phyloP scores from a whole-genome alignment of 2,329 filamentous ascomycete species.

The Trichoderma guizhouense region DNA sequence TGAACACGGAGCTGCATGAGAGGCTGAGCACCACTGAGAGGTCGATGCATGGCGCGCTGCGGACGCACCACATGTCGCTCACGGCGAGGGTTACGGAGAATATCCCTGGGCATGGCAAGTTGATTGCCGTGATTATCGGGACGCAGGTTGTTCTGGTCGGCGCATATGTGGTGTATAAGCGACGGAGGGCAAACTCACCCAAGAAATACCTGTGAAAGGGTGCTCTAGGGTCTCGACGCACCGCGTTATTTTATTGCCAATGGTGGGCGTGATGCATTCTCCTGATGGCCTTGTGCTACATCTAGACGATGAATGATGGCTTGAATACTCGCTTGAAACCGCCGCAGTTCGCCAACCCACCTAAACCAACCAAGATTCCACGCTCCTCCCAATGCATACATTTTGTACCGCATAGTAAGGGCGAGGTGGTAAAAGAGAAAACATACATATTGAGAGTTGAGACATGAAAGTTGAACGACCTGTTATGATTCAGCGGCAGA shows the following conservation, averaged over 20 bases:
- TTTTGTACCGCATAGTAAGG: neutral
- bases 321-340: neutral
- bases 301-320: neutral
- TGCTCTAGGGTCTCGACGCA: neutral
- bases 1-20: conserved; percentile 53
- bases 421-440: neutral
- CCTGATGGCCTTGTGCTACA: neutral
- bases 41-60: conserved; percentile 51
- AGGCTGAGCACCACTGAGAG: conserved; percentile 51
- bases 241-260: neutral
- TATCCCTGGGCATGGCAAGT: conserved; percentile 47
- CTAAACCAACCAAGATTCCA: neutral
- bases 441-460: neutral
- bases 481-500: neutral
- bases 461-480: neutral
- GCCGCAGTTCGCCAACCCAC: neutral
- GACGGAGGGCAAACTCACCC: conserved; percentile 68
- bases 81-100: conserved; percentile 47
- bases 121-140: conserved; percentile 69
- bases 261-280: neutral
- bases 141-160: conserved; percentile 69
- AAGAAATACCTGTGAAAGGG: conserved; percentile 78
- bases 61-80: conserved; percentile 48
- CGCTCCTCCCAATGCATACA: neutral
- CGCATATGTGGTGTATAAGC: conserved; percentile 76